phyloP scores from a whole-genome alignment of 177 flowering plant genomes.

The Tripterygium wilfordii region DNA sequence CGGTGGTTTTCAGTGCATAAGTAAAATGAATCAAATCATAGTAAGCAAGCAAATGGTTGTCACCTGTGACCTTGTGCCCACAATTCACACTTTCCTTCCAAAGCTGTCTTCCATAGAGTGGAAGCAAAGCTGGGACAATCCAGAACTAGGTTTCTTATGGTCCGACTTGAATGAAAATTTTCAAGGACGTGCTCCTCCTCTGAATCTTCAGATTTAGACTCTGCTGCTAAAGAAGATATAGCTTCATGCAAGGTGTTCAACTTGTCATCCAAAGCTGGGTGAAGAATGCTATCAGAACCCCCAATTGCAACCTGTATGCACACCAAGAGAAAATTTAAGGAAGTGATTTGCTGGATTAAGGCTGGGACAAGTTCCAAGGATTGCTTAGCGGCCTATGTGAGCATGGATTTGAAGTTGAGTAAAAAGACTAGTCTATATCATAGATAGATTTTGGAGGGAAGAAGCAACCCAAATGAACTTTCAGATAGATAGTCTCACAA shows the following conservation, averaged over 20 bases:
- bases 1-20: too few species aligned
- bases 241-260: conserved; percentile 47
- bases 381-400: too few species aligned
- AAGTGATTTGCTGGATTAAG: too few species aligned
- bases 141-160: conserved; percentile 70
- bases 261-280: conserved; percentile 51
- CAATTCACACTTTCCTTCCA: conserved; percentile 56
- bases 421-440: too few species aligned
- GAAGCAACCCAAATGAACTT: neutral
- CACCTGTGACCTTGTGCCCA: conserved; percentile 99
- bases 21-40: neutral
- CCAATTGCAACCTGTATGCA: conserved; percentile 69
- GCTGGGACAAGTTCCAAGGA: too few species aligned
- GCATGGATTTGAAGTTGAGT: too few species aligned
- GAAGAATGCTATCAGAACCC: conserved; percentile 68
- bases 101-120: conserved; percentile 65
- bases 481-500: too few species aligned
- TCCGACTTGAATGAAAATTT: conserved; percentile 90
- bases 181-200: conserved; percentile 75
- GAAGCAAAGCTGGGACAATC: conserved; percentile 76
- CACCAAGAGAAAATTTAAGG: neutral
- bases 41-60: neutral
- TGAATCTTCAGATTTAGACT: conserved; percentile 51
- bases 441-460: too few species aligned
- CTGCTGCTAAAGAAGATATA: conserved; percentile 61